phyloP scores from a whole-genome alignment of 768 basidiomycete genomes.

The Serpula lacrymans region DNA sequence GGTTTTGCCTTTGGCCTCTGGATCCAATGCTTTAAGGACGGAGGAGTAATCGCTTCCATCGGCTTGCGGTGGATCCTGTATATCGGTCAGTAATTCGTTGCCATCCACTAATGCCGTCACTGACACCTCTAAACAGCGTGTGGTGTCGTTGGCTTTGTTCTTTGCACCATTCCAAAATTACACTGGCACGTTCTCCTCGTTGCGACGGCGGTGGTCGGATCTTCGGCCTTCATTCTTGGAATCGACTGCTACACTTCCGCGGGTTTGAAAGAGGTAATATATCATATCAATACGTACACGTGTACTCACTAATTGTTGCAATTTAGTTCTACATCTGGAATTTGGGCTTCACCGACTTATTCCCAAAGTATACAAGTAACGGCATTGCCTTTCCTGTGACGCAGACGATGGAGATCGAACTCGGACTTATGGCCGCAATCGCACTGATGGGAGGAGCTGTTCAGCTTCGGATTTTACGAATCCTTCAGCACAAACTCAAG shows the following conservation, averaged over 20 bases:
- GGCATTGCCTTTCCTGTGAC: slow-evolving; percentile 78
- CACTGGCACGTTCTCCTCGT: slow-evolving; percentile 86
- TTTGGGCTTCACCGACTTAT: slow-evolving; percentile 78
- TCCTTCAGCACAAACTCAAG: slow-evolving; percentile 73
- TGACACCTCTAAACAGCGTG: slow-evolving; percentile 43
- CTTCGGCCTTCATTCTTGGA: slow-evolving; percentile 87
- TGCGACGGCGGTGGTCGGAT: slow-evolving; percentile 87
- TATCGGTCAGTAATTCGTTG: slow-evolving; percentile 53
- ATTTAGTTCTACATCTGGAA: slow-evolving; percentile 93
- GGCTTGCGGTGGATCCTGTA: slow-evolving; percentile 89
- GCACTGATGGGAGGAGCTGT: slow-evolving; percentile 86
- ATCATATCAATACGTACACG: slow-evolving; percentile 4
- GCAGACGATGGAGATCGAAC: slow-evolving; percentile 90
- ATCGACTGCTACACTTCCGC: slow-evolving; percentile 93
- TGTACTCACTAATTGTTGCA: slow-evolving; percentile 11
- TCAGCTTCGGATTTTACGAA: slow-evolving; percentile 80
- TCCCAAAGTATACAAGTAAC: slow-evolving; percentile 68
- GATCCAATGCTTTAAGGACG: slow-evolving; percentile 81
- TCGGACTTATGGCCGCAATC: slow-evolving; percentile 83
- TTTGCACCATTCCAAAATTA: slow-evolving; percentile 81
- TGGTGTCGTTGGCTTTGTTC: slow-evolving; percentile 73
- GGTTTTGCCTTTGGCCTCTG: slow-evolving; percentile 87
- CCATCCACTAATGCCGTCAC: slow-evolving; percentile 12
- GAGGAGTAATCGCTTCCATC: slow-evolving; percentile 74
- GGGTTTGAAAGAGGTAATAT: slow-evolving; percentile 83